A percentile compares a stretch with the other conserved stretches of the same genome.
These are phyloP conservation scores for Wickerhamiella infanticola DNA, from an alignment of 1,139 yeast genomes.

Conservation along the genomic window DNA sequence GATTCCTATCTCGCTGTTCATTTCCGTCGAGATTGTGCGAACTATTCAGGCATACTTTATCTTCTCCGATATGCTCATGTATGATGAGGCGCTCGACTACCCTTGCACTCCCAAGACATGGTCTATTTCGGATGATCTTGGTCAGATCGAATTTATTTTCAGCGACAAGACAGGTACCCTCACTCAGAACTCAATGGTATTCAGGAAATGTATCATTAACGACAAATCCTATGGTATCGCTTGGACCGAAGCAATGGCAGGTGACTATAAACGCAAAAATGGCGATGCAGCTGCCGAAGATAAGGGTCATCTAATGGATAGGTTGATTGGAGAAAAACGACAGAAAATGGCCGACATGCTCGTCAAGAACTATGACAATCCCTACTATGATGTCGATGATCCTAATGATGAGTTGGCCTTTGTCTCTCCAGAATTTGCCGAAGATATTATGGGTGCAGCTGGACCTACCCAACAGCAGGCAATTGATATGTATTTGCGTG, in stretches of 20 bases:
- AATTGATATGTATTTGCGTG: constrained; percentile 49
- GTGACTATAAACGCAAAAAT: constrained; percentile 52
- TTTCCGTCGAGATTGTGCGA: constrained; percentile 87
- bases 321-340: constrained; percentile 41
- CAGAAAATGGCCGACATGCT: constrained; percentile 46
- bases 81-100: constrained; percentile 67
- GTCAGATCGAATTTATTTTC: constrained; percentile 89
- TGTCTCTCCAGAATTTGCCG: constrained; percentile 33
- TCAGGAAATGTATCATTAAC: constrained; percentile 75
- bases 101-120: constrained; percentile 95
- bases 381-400: constrained; percentile 43
- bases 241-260: constrained; percentile 89
- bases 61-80: constrained; percentile 75
- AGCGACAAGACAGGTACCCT: constrained; percentile 95
- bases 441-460: constrained; percentile 26
- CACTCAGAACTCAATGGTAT: constrained; percentile 94
- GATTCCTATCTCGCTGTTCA: constrained; percentile 89
- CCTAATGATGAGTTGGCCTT: constrained; percentile 53
- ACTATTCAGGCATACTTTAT: constrained; percentile 90
- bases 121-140: constrained; percentile 96
- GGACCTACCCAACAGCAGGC: constrained; percentile 46
- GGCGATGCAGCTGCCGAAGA: constrained; percentile 43
- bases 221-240: constrained; percentile 86
- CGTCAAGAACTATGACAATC: constrained; percentile 12
- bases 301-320: constrained; percentile 23